Evolutionary conservation across 2,329 filamentous ascomycete species (phyloP).

Genomic region (Sporothrix variecibatus): DNA sequence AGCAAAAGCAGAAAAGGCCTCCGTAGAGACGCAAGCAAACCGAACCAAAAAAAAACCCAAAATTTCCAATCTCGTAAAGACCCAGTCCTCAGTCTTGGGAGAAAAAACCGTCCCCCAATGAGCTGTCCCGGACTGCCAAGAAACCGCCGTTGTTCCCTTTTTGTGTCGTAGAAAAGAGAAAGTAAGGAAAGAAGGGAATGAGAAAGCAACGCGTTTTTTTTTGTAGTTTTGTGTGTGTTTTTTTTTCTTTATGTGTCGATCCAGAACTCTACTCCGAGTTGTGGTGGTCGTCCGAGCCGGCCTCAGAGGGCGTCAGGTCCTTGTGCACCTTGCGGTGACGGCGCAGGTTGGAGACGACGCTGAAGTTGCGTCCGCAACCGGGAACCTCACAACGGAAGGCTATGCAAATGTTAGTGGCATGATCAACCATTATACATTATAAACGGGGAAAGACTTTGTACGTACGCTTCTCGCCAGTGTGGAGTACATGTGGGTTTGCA

Average conservation of each 20-base stretch:
- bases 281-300: conserved; percentile 64
- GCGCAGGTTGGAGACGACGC: conserved; percentile 92
- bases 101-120: background rate
- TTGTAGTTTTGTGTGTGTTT: background rate
- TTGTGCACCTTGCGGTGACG: conserved; percentile 97
- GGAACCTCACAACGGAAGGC: conserved; percentile 94
- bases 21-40: background rate
- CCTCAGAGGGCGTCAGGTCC: conserved; percentile 65
- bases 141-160: conserved; percentile 2
- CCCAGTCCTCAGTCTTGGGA: background rate
- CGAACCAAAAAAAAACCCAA: conserved; percentile 4
- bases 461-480: conserved; percentile 97
- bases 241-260: background rate
- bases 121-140: background rate
- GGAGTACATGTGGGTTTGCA: conserved; percentile 99
- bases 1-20: background rate
- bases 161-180: background rate
- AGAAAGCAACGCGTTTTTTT: background rate
- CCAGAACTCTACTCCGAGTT: conserved; percentile 45
- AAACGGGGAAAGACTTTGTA: too few relatives aligned
- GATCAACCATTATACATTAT: too few relatives aligned
- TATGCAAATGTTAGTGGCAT: conserved; percentile 45
- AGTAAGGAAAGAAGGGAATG: background rate
- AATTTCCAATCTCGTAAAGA: conserved; percentile 12
- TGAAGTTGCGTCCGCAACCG: conserved; percentile 93